Evolutionary conservation across 148 eudicot species (phyloP), one percentile per base, ranked within the genome.

Genomic region (Arbutus unedo): DNA sequence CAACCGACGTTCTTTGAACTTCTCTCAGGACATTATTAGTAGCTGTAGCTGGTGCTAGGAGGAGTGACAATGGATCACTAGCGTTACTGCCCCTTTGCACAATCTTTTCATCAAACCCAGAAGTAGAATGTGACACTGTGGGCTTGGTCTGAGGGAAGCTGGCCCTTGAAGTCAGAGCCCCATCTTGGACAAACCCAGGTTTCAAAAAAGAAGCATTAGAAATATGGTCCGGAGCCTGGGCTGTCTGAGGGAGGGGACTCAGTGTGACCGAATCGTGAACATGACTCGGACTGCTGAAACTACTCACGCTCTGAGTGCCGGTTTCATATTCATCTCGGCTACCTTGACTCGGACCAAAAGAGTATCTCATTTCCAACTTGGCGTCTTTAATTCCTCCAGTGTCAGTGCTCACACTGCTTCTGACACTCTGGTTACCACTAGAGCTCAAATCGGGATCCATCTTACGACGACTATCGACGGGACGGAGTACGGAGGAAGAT

Each of bases 261-360:
- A 95, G 87, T 0, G 92, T 87, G 50, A 95, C 98, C 3, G 93
- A 84, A 79, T 93, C 98, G 15, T 95, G 97, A 77, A 87, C 89
- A 78, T 93, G 94, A 83, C 98, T 88, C 54, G 98, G 97, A 82
- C 98, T 96, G 86, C 99, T 94, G 80, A 96, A 87, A 87, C 97
- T 94, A 84, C 98, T 96, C 74, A 87, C 83, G 73, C 94, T 94
- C 16, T 92, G 97, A 78, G 97, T 94, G 80, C 98, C 95, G 2
- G 94, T 91, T 86, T 96, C 99, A 51, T 89, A 89, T 80, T 93
- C 99, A 72, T 96, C 99, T 18, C 92, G 85, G 85, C 98, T 96
- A 21, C 93, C 99, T 84, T 93, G 98, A 82, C 97, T 94, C 16
- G 91, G 94, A 81, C 90, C 89, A 74, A 87, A 78, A 9, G 93